Evolutionary conservation across 257 asterid genomes (phyloP).

Genomic region (Plectranthus barbatus): DNA sequence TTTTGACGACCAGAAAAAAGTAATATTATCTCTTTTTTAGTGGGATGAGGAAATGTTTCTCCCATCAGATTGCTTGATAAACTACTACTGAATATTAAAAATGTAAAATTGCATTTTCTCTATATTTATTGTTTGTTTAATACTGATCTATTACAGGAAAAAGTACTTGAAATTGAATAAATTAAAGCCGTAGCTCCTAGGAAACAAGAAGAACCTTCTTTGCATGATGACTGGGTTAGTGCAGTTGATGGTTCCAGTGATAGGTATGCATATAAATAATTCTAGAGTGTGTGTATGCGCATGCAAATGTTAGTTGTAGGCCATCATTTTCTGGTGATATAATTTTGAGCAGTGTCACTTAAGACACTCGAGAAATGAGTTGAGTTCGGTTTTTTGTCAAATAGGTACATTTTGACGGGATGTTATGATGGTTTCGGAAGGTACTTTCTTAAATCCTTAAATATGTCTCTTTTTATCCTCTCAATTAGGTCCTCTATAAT

Average conservation of each 20-base stretch:
- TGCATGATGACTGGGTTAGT: constrained; percentile 97
- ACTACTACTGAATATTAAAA: background rate
- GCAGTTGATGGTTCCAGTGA: constrained; percentile 83
- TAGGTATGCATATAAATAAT: constrained; percentile 36
- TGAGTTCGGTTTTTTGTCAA: constrained; percentile 15
- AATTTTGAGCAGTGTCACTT: background rate
- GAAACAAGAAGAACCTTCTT: constrained; percentile 67
- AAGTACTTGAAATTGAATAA: constrained; percentile 82
- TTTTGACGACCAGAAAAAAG: background rate
- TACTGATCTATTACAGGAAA: constrained; percentile 51
- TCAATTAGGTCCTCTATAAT: background rate
- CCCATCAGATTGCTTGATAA: background rate
- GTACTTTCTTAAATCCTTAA: constrained; percentile 21
- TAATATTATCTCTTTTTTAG: background rate
- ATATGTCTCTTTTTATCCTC: background rate
- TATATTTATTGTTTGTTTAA: background rate
- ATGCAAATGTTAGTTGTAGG: background rate
- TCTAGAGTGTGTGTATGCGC: background rate
- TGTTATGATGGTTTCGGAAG: constrained; percentile 94
- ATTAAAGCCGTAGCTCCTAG: constrained; percentile 80
- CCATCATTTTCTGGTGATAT: background rate
- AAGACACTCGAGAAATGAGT: background rate
- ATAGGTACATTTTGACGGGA: constrained; percentile 84
- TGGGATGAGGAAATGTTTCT: background rate
- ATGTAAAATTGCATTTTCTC: background rate